Conservation (phyloP, 306 rosid genomes). For the Parietaria judaica region DNA sequence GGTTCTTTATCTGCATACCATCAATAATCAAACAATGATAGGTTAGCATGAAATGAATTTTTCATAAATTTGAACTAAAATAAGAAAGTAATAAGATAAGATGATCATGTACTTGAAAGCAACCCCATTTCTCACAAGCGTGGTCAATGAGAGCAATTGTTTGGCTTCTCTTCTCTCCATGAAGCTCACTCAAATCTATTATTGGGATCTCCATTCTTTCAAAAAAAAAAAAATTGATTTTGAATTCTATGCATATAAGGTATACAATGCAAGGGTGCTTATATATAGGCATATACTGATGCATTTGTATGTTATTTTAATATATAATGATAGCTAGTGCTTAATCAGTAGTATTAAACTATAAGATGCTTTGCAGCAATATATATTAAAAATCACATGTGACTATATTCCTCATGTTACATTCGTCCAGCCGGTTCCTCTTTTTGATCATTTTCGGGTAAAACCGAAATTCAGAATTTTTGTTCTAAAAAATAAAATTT, state of each 20-base stretch:
- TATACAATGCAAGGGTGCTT: conserved; percentile 17
- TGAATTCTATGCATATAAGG: conserved; percentile 17
- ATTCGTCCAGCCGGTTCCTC: too few relatives aligned
- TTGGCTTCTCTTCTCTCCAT: conserved; percentile 46
- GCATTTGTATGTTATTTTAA: too few relatives aligned
- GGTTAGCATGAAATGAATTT: too few relatives aligned
- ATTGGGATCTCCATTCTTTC: conserved; percentile 47
- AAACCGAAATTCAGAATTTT: too few relatives aligned
- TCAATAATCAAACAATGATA: too few relatives aligned
- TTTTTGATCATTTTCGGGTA: too few relatives aligned
- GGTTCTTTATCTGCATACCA: conserved; percentile 69
- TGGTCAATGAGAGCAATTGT: conserved; percentile 56
- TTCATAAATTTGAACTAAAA: not conserved
- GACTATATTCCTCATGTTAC: too few relatives aligned
- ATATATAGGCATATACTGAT: too few relatives aligned
- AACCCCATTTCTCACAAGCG: conserved; percentile 77
- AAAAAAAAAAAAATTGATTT: not conserved
- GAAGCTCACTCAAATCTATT: conserved; percentile 61
- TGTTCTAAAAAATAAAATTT: too few relatives aligned
- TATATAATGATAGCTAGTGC: conserved; percentile 18
- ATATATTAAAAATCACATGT: too few relatives aligned
- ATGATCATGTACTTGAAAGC: conserved; percentile 41
- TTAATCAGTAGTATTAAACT: not conserved
- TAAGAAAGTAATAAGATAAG: not conserved
- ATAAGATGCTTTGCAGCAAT: too few relatives aligned